A percentile compares a stretch with the other conserved stretches of the same genome.
Conservation (phyloP, 257 asterid genomes). For the Craterostigma plantagineum region DNA sequence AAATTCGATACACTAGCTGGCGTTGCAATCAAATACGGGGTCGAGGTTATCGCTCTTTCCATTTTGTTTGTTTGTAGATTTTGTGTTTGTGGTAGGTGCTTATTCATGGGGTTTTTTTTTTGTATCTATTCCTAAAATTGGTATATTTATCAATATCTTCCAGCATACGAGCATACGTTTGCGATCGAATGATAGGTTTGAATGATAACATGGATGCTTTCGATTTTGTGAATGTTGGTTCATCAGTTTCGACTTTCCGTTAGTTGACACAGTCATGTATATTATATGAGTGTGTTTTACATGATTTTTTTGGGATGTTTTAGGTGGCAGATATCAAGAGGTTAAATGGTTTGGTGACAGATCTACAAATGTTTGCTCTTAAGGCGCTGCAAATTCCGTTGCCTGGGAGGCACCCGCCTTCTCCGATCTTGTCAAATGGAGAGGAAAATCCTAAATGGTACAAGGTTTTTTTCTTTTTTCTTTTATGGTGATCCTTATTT, state of each 20-base stretch:
- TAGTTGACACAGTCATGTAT: neutral
- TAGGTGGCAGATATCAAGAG: constrained; percentile 6
- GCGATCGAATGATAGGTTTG: too few species aligned
- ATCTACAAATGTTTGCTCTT: constrained; percentile 5
- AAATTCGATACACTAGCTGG: constrained; percentile 5
- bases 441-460: neutral
- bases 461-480: too few species aligned
- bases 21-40: constrained; percentile 4
- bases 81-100: too few species aligned
- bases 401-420: constrained; percentile 5
- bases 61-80: neutral
- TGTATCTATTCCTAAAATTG: too few species aligned
- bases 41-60: neutral
- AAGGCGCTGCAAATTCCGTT: constrained; percentile 1
- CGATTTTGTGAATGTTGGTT: too few species aligned
- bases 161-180: too few species aligned
- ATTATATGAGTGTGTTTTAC: neutral
- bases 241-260: neutral
- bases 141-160: too few species aligned
- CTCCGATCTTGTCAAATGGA: neutral
- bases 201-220: too few species aligned
- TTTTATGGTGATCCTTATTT: too few species aligned
- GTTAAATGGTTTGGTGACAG: constrained; percentile 1
- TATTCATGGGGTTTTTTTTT: too few species aligned
- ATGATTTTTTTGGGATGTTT: neutral